Conservation (phyloP, 2,329 filamentous ascomycete genomes). For the Ambrosiella beaveri region DNA sequence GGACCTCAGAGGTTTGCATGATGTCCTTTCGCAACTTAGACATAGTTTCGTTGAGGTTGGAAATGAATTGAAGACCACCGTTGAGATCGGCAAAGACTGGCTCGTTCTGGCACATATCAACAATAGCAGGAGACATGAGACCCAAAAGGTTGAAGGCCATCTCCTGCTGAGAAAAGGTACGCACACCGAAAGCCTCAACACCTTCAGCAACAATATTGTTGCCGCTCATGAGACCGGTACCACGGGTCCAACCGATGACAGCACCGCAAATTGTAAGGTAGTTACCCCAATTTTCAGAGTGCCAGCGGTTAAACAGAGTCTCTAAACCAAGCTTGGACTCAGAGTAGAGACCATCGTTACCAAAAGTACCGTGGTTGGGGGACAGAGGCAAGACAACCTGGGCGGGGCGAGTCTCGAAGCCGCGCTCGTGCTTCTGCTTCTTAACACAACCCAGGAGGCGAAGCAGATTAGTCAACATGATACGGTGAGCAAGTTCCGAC, state of each 20-base stretch:
- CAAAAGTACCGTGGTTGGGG: constrained; percentile 96
- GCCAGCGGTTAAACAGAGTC: constrained; percentile 96
- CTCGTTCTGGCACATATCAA: constrained; percentile 87
- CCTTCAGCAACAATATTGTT: constrained; percentile 97
- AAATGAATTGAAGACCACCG: constrained; percentile 92
- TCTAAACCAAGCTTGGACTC: constrained; percentile 95
- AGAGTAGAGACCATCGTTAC: constrained; percentile 92
- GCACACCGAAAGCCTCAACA: constrained; percentile 88
- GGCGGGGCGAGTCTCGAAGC: constrained; percentile 86
- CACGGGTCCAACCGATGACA: constrained; percentile 97
- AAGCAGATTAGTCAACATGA: constrained; percentile 95
- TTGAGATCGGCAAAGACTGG: constrained; percentile 96
- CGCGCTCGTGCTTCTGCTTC: constrained; percentile 68
- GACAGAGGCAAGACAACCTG: constrained; percentile 93
- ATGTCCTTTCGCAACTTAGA: constrained; percentile 84
- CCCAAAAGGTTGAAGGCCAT: constrained; percentile 98
- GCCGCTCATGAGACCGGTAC: constrained; percentile 90
- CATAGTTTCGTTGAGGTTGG: constrained; percentile 88
- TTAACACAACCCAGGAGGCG: constrained; percentile 85
- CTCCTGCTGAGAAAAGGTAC: constrained; percentile 96
- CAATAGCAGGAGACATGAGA: constrained; percentile 83
- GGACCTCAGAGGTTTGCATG: constrained; percentile 85
- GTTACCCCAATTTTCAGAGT: constrained; percentile 91
- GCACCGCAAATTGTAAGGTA: constrained; percentile 97
- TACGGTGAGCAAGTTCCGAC: constrained; percentile 92